Conservation (phyloP, 1,139 yeast species). For the Zygoascus hellenicus region DNA sequence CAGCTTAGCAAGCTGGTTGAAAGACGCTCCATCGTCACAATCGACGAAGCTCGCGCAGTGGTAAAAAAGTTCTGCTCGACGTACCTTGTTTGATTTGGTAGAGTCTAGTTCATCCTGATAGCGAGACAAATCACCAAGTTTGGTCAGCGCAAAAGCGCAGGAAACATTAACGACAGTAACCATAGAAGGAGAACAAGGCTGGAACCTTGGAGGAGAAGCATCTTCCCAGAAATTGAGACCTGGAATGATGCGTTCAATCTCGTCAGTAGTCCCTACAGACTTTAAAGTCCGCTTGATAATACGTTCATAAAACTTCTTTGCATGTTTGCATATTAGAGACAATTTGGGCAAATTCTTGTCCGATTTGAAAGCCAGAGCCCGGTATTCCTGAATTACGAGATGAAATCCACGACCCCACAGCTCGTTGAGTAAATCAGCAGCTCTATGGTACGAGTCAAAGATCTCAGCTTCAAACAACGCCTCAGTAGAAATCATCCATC, state of each 20-base stretch:
- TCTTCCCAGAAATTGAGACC: slow-evolving; percentile 1
- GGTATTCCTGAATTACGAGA: slow-evolving; percentile 2
- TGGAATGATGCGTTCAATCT: neutral
- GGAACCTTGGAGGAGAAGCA: neutral
- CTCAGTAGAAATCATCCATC: neutral
- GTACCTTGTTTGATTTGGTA: neutral
- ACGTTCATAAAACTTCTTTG: neutral
- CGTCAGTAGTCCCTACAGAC: neutral
- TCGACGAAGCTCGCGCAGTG: slow-evolving; percentile 1
- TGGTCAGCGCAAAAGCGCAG: neutral
- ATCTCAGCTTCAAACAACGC: neutral
- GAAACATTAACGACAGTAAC: neutral
- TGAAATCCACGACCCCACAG: neutral
- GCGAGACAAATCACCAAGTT: slow-evolving; percentile 4
- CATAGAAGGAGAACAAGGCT: neutral
- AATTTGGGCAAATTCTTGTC: neutral
- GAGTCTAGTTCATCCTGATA: neutral
- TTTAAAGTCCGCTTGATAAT: neutral
- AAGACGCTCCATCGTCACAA: slow-evolving; percentile 6
- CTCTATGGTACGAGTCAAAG: neutral
- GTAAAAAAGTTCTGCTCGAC: slow-evolving; percentile 1
- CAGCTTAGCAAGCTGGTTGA: slow-evolving; percentile 4
- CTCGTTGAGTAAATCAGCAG: neutral
- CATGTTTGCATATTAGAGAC: neutral
- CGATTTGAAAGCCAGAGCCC: neutral